Evolutionary conservation across 441 rosid genomes (phyloP), one percentile per base, ranked within the genome.

Genomic region (Populus hybrid): DNA sequence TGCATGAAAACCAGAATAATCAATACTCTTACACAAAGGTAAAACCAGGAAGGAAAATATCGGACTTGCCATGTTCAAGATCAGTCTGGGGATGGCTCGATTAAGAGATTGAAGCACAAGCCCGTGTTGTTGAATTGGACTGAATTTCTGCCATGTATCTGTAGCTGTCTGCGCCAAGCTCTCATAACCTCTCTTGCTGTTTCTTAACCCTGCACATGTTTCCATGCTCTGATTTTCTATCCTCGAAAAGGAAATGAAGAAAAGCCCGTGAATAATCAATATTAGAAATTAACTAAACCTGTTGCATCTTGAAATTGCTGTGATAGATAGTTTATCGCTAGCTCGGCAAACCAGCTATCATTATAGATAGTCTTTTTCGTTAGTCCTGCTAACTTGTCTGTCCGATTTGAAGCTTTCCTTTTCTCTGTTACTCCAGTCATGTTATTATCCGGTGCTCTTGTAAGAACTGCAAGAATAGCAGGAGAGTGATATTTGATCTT

Each of bases 101-200:
- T 89, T 79, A 38, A 95, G 93, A 40, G 91, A 90, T 77, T 85
- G 78, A 82, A 88, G 83, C 69, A 95, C 91, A 57, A 94, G 86
- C 66, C 89, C 89, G 21, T 86, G 90, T 30, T 95, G 99, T 69
- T 88, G 85, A 59, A 42, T 54, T 24, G 85, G 74, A 74, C 80
- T 68, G 65, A 87, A 88, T 87, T 83, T 90, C 81, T 77, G 66
- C 1, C 88, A 86, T 61, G 86, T 89, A 38, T 86, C 91, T 57
- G 70, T 73, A 0, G 97, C 84, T 67, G 94, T 88, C 83, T 91
- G 95, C 69, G 93, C 92, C 90, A 95, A 82, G 83, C 93, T 84
- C 63, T 89, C 93, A 38, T 92, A 95, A 6, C 92, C 97, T 12
- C 77, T 83, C 82, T 81, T 83, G 69, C 28, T 67, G 79, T 72